Evolutionary conservation across 495 filamentous ascomycete species (phyloP).

Genomic region (Hypoxylon fragiforme): DNA sequence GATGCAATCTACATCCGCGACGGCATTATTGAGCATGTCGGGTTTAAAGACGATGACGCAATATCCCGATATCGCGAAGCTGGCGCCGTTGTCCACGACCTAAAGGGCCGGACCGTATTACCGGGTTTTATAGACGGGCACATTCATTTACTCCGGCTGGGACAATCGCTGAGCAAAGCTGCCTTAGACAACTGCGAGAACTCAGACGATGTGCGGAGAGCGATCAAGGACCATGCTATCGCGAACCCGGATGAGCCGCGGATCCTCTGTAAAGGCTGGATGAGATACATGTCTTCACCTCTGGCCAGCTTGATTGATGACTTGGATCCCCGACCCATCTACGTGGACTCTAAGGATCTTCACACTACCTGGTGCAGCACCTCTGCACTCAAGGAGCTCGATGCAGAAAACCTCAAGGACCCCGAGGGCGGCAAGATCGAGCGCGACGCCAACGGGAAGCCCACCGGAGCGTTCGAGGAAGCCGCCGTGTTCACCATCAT

Average conservation of each 20-base stretch:
- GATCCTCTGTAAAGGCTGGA: conserved; percentile 63
- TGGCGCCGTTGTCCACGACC: conserved; percentile 46
- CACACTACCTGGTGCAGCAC: conserved; percentile 67
- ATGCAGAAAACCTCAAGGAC: conserved; percentile 49
- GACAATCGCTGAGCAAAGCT: conserved; percentile 60
- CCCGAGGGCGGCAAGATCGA: conserved; percentile 61
- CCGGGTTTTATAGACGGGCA: conserved; percentile 70
- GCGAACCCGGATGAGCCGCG: conserved; percentile 53
- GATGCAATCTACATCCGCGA: conserved; percentile 21
- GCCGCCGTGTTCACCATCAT: conserved; percentile 59
- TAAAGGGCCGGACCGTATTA: conserved; percentile 54
- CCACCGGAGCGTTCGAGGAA: conserved; percentile 60
- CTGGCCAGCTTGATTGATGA: conserved; percentile 60
- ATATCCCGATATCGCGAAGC: conserved; percentile 18
- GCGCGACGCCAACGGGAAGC: conserved; percentile 53
- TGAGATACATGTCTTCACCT: conserved; percentile 60
- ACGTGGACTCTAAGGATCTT: conserved; percentile 64
- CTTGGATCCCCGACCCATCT: conserved; percentile 61
- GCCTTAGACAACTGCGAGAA: conserved; percentile 56
- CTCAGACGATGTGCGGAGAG: conserved; percentile 54
- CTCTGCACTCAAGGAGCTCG: conserved; percentile 56
- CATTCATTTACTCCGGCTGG: conserved; percentile 63
- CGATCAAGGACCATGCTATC: conserved; percentile 54
- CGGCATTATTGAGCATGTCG: conserved; percentile 23
- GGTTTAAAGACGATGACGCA: conserved; percentile 16